Evolutionary conservation across 1,284 basidiomycete genomes (phyloP), one percentile per base, ranked within the genome.

Genomic region (Pseudozyma flocculosa): DNA sequence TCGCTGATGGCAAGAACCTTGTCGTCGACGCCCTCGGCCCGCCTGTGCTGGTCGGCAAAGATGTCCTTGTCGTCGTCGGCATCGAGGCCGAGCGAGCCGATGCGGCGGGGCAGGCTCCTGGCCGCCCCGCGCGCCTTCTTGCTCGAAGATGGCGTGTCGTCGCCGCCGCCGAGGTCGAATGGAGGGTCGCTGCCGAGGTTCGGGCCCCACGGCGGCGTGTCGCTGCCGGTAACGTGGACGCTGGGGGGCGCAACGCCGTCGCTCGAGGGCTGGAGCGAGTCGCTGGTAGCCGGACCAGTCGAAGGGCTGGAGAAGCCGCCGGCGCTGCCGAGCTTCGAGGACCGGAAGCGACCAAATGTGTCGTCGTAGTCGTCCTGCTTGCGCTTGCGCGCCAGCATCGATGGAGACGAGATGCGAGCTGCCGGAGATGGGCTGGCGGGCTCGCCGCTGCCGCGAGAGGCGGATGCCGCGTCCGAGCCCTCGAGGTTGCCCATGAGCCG

Each of bases 401-500:
- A n/a, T n/a, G 26, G 11, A 7, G 26, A 29, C 7, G 26, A 29
- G 26, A 11, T 11, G 15, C 40, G 40, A 10, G 43, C 42, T n/a
- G 55, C 48, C 1, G 50, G 60, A 37, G 60, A 54, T 49, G 51
- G 15, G 32, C 30, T 40, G 57, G 36, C 18, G 18, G 36, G 54
- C 24, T 39, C 38, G 18, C 29, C 40, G 23, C 48, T 19, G 41
- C 11, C 7, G 30, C 36, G 29, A n/a, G 23, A 32, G 29, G 34
- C 19, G 45, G 59, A 50, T 39, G 53, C 45, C n/a, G 46, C 49
- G 38, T 58, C 45, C 41, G 55, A 45, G 29, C 65, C 61, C 30
- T 68, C 61, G 29, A 78, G 66, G 21, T 68, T 70, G 43, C 68
- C 72, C 50, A 78, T 64, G 37, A 78, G 55, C 22, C 54, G 47